These are phyloP conservation scores for Saturnispora galanensis DNA, from an alignment of 805 yeast genomes.

Conservation along the genomic window DNA sequence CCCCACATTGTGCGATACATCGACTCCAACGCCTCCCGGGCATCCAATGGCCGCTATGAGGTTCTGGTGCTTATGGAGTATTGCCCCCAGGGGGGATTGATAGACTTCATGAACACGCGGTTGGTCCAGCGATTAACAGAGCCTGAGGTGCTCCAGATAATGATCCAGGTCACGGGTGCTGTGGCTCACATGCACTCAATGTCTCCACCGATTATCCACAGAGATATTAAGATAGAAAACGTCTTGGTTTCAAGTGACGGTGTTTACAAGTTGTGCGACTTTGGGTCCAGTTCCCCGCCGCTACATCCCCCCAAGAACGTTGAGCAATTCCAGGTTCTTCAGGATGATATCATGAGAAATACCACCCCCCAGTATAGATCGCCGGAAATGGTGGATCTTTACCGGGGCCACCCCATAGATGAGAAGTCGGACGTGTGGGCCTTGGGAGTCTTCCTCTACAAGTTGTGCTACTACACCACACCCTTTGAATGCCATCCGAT, in stretches of 20 bases:
- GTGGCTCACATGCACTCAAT: constrained; percentile 72
- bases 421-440: constrained; percentile 87
- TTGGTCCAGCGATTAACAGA: constrained; percentile 58
- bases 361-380: constrained; percentile 81
- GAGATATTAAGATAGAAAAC: constrained; percentile 79
- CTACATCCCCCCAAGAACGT: constrained; percentile 52
- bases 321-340: constrained; percentile 49
- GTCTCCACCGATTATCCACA: constrained; percentile 42
- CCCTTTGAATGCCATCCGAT: constrained; percentile 55
- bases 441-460: constrained; percentile 66
- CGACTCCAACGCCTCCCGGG: constrained; percentile 67
- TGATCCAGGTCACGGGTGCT: constrained; percentile 63
- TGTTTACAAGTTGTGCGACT: constrained; percentile 65
- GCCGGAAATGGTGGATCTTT: constrained; percentile 76
- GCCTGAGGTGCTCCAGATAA: constrained; percentile 54
- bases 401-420: constrained; percentile 59
- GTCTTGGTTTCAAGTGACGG: constrained; percentile 53
- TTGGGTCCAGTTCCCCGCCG: constrained; percentile 67
- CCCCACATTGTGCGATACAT: constrained; percentile 56
- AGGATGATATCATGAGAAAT: constrained; percentile 63
- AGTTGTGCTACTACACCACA: constrained; percentile 71
- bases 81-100: constrained; percentile 64
- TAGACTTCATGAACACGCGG: constrained; percentile 72
- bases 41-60: constrained; percentile 42
- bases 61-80: constrained; percentile 75